These are phyloP conservation scores for Tephrocybe sp. DNA, from an alignment of 768 basidiomycete genomes.

Conservation along the genomic window DNA sequence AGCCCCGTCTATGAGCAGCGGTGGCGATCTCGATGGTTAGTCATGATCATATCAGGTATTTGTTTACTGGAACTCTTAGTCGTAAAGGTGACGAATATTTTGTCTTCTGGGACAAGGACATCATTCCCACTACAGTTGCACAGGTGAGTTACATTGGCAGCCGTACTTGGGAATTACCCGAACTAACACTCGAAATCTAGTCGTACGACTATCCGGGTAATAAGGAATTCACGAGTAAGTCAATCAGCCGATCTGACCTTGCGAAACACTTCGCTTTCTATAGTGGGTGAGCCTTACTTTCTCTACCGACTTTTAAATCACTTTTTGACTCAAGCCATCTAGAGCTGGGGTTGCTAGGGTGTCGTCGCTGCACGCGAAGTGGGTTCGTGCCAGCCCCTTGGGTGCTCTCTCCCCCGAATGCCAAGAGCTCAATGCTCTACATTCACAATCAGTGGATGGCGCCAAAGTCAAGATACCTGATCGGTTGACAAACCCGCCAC, in stretches of 20 bases:
- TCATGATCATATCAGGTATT: not conserved
- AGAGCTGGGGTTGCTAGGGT: constrained; percentile 61
- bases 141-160: constrained; percentile 37
- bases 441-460: constrained; percentile 71
- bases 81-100: constrained; percentile 60
- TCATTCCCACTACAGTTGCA: constrained; percentile 53
- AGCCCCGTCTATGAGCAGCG: constrained; percentile 70
- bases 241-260: constrained; percentile 55
- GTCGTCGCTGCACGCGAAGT: constrained; percentile 56
- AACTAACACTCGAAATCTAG: constrained; percentile 27
- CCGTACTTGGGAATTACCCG: not conserved
- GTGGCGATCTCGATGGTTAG: constrained; percentile 62
- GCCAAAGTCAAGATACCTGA: constrained; percentile 61
- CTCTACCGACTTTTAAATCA: not conserved
- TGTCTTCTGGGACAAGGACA: constrained; percentile 68
- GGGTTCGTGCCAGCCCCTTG: constrained; percentile 52
- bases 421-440: constrained; percentile 69
- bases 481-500: constrained; percentile 50
- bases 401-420: constrained; percentile 66
- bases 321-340: constrained; percentile 1
- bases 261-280: constrained; percentile 66
- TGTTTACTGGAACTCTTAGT: not conserved
- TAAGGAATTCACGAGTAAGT: constrained; percentile 48
- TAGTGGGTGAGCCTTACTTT: constrained; percentile 45
- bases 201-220: constrained; percentile 69